Evolutionary conservation across 345 rosid species (phyloP), one percentile per base, ranked within the genome.

Genomic region (Firmiana major): DNA sequence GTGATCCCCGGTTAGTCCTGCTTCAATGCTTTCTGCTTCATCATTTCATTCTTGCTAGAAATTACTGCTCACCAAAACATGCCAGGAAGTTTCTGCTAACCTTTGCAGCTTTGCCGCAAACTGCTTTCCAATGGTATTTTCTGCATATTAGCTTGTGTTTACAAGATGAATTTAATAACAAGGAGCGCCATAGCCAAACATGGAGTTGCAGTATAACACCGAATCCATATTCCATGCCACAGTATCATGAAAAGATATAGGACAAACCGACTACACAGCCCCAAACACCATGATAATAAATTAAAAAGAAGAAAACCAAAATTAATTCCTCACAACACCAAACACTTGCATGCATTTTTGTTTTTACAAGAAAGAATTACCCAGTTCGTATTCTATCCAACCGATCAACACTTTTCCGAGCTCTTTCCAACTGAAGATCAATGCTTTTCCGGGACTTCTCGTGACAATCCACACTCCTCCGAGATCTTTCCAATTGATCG

Each of bases 391-490:
- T 77, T 81, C 90, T 85, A 69, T 87, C 93, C 91, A 90, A 87
- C 86, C 95, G 89, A 71, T 96, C 98, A 9, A 92, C 95, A 73
- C 99, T 93, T 86, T 96, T 93, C 74, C 98, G 79, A 13, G 81
- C 99, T 78, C 86, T 90, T 73, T 96, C 99, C 76, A 89, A 7
- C 82, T 88, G 96, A 66, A 83, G 86, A 59, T 96, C 99, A 4
- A 90, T 83, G 78, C 89, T 92, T 82, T 85, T 92, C 63, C 97
- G 81, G 9, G 90, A 89, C 84, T 93, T 95, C 79, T 93, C 99
- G 4, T 90, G 94, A 85, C 90, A 92, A 82, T 96, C 99, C 73
- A 93, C 91, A 75, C 99, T 96, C 77, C 93, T 91, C 77, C 97
- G 80, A 1, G 97, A 91, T 80, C 92, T 86, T 75, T 95, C 98